Evolutionary conservation across 2,329 filamentous ascomycete species (phyloP).

Genomic region (Monilinia aucupariae): DNA sequence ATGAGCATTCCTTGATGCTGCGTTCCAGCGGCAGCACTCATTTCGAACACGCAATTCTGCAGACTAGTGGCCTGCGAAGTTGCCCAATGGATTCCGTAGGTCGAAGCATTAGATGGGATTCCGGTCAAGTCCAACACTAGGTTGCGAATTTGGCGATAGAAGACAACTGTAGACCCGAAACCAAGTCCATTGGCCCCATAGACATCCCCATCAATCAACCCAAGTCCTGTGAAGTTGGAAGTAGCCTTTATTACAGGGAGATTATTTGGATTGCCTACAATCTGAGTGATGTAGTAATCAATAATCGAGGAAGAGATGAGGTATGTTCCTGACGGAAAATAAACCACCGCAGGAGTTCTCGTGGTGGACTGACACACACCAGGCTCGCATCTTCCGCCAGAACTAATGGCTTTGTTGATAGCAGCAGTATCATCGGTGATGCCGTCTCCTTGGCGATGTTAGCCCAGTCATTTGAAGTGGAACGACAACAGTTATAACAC

Average conservation of each 20-base stretch:
- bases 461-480: constrained; percentile 87
- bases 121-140: constrained; percentile 53
- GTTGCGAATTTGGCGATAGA: constrained; percentile 61
- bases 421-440: constrained; percentile 75
- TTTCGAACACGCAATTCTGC: constrained; percentile 56
- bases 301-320: constrained; percentile 27
- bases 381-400: constrained; percentile 36
- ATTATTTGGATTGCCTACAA: constrained; percentile 32
- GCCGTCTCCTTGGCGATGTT: constrained; percentile 59
- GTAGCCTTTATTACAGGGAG: constrained; percentile 70
- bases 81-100: constrained; percentile 47
- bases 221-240: constrained; percentile 64
- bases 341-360: constrained; percentile 40
- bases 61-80: constrained; percentile 52
- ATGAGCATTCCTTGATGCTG: constrained; percentile 55
- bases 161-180: constrained; percentile 69
- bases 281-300: constrained; percentile 27
- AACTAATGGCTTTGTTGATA: constrained; percentile 57
- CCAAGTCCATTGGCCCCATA: constrained; percentile 66
- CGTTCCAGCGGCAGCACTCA: constrained; percentile 43
- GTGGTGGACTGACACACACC: constrained; percentile 46
- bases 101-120: constrained; percentile 27
- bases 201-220: constrained; percentile 78
- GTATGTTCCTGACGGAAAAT: constrained; percentile 32
- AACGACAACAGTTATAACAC: not conserved